phyloP scores from a whole-genome alignment of 2,329 filamentous ascomycete species.

The Neocatenulostroma microsporum region DNA sequence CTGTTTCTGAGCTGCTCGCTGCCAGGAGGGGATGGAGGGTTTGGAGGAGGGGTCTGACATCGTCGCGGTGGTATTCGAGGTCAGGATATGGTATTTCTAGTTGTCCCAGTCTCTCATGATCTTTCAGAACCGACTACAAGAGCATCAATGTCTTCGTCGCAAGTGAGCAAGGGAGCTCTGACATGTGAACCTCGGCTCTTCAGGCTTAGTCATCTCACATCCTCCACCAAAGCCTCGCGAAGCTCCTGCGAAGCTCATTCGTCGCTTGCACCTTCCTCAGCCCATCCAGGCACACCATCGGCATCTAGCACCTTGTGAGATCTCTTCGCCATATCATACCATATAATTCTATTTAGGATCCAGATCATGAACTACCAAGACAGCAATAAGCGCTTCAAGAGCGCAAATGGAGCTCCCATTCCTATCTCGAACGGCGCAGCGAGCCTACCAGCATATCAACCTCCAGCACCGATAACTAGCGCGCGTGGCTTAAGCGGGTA shows the following conservation, averaged over 20 bases:
- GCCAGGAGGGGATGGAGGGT: constrained; percentile 28
- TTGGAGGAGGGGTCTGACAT: constrained; percentile 24
- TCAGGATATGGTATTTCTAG: no score
- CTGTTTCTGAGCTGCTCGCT: constrained; percentile 21
- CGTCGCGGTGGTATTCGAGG: not conserved
- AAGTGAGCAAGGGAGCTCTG: no score
- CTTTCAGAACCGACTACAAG: no score
- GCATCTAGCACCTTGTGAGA: not conserved
- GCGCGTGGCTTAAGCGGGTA: constrained; percentile 10
- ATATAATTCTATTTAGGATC: not conserved
- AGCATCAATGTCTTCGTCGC: no score
- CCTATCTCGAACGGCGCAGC: constrained; percentile 12
- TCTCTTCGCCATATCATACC: no score
- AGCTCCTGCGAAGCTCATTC: no score
- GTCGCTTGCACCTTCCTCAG: no score
- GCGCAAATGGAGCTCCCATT: constrained; percentile 9
- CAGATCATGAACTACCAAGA: constrained; percentile 14
- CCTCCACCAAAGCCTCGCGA: no score
- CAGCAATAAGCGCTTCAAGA: constrained; percentile 25
- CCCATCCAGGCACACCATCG: not conserved
- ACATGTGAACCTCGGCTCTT: no score
- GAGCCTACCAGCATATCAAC: constrained; percentile 23
- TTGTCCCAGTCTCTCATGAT: no score
- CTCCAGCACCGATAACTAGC: constrained; percentile 13
- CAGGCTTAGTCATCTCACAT: no score